Evolutionary conservation across 352 stramenopile genomes (phyloP), one percentile per base, ranked within the genome.

Genomic region (Blastocystis sp.): DNA sequence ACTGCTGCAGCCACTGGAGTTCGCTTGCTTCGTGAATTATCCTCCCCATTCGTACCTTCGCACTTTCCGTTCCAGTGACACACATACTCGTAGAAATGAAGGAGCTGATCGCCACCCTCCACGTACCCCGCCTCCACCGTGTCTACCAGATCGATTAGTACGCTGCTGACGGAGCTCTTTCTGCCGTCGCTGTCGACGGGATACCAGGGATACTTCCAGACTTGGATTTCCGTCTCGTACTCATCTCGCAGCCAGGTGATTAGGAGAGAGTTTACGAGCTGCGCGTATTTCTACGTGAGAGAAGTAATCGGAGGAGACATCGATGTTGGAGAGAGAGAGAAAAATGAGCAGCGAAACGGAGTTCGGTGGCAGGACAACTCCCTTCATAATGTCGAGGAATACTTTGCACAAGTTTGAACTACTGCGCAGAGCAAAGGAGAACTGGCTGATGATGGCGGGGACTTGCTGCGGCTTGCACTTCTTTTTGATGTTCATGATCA

Each of bases 381-480:
- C 57, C 48, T 78, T 78, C 67, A 78, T 78, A 0, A 78, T 4
- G 16, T 78, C 67, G 1, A 78, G 11, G 36, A 78, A 78, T 24
- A 78, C 40, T 40, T 78, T 78, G 48, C 44, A 78, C 4, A 78
- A 27, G 9, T 11, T 38, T 0, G 21, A 11, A 27, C 53, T 78
- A 44, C 49, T 78, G 8, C 57, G 56, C 4, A 78, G 38, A n/a
- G 67, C 67, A 36, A 57, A 78, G 14, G 34, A 7, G 67, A 78
- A 78, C 4, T 78, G 67, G 42, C 32, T 78, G 67, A 78, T 78
- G 44, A 78, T 63, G 18, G 67, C 11, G 24, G 67, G 67, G 4
- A 78, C n/a, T 24, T 78, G 67, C 14, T 38, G 2, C 4, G 27
- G 7, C 67, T 78, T 38, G 49, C 67, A 78, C 21, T 61, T 78